Evolutionary conservation across 495 filamentous ascomycete genomes (phyloP), one percentile per base, ranked within the genome.

Genomic region (Penicillium chermesinum): DNA sequence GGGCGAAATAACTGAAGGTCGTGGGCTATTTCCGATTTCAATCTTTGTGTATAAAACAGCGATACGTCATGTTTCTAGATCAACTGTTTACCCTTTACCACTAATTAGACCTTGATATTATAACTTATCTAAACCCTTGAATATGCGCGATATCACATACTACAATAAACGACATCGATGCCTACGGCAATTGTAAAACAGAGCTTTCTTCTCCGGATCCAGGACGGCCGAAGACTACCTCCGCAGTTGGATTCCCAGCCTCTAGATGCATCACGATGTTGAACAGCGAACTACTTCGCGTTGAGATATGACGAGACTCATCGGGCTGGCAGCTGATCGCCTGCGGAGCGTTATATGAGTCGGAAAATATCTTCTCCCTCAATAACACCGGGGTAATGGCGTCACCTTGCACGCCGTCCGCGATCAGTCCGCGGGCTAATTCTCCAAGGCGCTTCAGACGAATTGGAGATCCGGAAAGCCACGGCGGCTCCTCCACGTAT

Each of bases 401-500:
- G 35, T 55, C 53, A 7, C 58, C 57, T 12, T 50, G 46, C 7
- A 64, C 45, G 1, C 58, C 57, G 3, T 44, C 46, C 0, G 51
- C 25, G 4, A 64, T 52, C 14, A 78, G 41, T 16, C 63, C 53
- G 27, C 57, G 52, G 1, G 64, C 57, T 44, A 80, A 50, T 14
- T 76, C 56, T 7, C 52, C 50, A 25, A 80, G 65, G 2, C 78
- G 67, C 16, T 64, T 58, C 20, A 83, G 57, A 1, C 82, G 69
- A 8, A 67, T 54, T 0, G 66, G 64, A 3, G 80, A 83, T 43
- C 82, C 80, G n/a, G 62, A 59, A 9, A 81, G 52, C 75, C 78
- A 81, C 1, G 67, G 57, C 1, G 73, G 72, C 49, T 81, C 77
- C 10, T 72, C 64, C 12, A 77, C 68, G 50, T 67, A 56, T 17